A percentile compares a stretch with the other conserved stretches of the same genome.
These are phyloP conservation scores for Ormosia semicastrata DNA, from an alignment of 306 rosid genomes.

Conservation along the genomic window DNA sequence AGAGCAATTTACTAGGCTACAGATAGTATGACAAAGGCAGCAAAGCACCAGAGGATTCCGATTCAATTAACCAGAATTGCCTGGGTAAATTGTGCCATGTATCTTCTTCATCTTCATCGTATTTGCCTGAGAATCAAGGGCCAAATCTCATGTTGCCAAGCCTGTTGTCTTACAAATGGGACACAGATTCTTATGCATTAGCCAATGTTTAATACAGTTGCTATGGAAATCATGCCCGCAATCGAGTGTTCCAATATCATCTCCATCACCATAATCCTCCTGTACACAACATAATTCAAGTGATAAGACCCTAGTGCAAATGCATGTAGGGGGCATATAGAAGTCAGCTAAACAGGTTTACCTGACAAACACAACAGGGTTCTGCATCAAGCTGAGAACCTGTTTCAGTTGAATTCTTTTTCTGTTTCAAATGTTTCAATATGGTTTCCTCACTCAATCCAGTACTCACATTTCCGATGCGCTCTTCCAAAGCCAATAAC, in stretches of 20 bases:
- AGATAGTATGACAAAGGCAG: slow-evolving; percentile 5
- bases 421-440: slow-evolving; percentile 46
- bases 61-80: slow-evolving; percentile 7
- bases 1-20: slow-evolving; percentile 2
- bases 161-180: slow-evolving; percentile 89
- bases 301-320: not conserved
- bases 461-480: slow-evolving; percentile 81
- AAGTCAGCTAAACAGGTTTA: slow-evolving; percentile 14
- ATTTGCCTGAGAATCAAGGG: slow-evolving; percentile 30
- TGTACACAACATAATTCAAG: slow-evolving; percentile 34
- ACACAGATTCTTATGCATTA: slow-evolving; percentile 78
- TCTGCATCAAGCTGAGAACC: slow-evolving; percentile 54
- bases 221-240: slow-evolving; percentile 78
- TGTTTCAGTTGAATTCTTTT: slow-evolving; percentile 29
- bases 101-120: slow-evolving; percentile 7
- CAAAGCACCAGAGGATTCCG: slow-evolving; percentile 12
- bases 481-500: slow-evolving; percentile 82
- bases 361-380: slow-evolving; percentile 90
- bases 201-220: slow-evolving; percentile 70
- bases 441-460: slow-evolving; percentile 74
- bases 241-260: slow-evolving; percentile 65
- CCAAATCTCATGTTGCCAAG: slow-evolving; percentile 45
- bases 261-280: slow-evolving; percentile 73
- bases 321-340: not conserved
- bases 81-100: slow-evolving; percentile 1